Conservation (phyloP, 495 filamentous ascomycete species). For the Hyphodiscus hymeniophilus region DNA sequence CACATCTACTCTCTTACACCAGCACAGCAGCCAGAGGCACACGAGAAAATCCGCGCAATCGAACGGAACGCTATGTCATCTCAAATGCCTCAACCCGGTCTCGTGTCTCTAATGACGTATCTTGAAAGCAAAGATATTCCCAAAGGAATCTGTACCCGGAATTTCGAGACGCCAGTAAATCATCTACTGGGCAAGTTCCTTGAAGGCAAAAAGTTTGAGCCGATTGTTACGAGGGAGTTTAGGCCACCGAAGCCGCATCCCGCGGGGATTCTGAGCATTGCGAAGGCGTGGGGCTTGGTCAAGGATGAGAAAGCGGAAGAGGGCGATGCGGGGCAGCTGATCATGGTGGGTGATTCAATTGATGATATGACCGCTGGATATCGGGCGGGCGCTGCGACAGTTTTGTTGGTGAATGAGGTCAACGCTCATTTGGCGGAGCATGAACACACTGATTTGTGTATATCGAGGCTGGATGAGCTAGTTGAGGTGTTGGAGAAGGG, state of each 20-base stretch:
- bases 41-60: constrained; percentile 64
- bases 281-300: constrained; percentile 57
- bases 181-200: constrained; percentile 72
- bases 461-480: constrained; percentile 60
- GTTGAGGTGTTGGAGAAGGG: constrained; percentile 62
- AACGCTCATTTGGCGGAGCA: constrained; percentile 68
- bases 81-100: constrained; percentile 74
- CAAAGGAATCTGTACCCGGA: constrained; percentile 87
- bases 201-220: constrained; percentile 54
- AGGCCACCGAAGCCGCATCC: constrained; percentile 81
- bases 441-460: constrained; percentile 68
- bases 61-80: constrained; percentile 69
- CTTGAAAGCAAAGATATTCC: constrained; percentile 55
- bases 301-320: constrained; percentile 4
- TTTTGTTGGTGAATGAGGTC: constrained; percentile 73
- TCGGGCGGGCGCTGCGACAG: constrained; percentile 79
- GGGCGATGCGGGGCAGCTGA: constrained; percentile 22
- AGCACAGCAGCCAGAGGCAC: constrained; percentile 53
- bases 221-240: constrained; percentile 83
- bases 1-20: constrained; percentile 9
- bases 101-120: constrained; percentile 68
- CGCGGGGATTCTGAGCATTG: constrained; percentile 80
- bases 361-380: constrained; percentile 92
- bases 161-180: constrained; percentile 66
- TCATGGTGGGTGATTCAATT: constrained; percentile 58